phyloP scores from a whole-genome alignment of 2,329 filamentous ascomycete species.

The Aspergillus sp. region DNA sequence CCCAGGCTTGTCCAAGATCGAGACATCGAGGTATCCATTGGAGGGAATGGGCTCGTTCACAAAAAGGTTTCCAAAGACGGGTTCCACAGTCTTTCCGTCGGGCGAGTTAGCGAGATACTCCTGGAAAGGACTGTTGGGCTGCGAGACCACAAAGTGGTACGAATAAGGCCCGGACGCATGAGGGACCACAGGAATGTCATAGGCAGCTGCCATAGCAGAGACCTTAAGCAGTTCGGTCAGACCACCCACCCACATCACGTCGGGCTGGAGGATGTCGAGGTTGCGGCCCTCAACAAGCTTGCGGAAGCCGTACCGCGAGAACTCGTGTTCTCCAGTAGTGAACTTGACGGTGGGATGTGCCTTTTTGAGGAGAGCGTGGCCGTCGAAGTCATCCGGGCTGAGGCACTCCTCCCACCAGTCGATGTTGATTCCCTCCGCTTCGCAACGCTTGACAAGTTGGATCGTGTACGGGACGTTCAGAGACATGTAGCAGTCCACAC shows the following conservation, averaged over 20 bases:
- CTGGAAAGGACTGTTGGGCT: conserved; percentile 91
- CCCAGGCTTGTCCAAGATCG: conserved; percentile 80
- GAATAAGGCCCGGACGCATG: conserved; percentile 92
- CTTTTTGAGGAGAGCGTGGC: conserved; percentile 83
- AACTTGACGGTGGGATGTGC: conserved; percentile 90
- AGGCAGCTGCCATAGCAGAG: conserved; percentile 82
- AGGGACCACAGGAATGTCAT: conserved; percentile 93
- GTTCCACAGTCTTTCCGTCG: conserved; percentile 83
- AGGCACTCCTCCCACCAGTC: conserved; percentile 98
- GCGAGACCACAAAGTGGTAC: conserved; percentile 93
- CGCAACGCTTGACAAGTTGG: conserved; percentile 78
- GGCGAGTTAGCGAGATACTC: conserved; percentile 93
- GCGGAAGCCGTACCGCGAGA: conserved; percentile 89
- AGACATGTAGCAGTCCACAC: conserved; percentile 98
- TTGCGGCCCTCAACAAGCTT: conserved; percentile 90
- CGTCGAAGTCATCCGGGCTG: conserved; percentile 86
- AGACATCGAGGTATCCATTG: conserved; percentile 76
- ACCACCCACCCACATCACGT: conserved; percentile 96
- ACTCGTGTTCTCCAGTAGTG: conserved; percentile 94
- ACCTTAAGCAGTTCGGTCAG: conserved; percentile 90
- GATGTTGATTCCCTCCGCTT: conserved; percentile 77
- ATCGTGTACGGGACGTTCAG: conserved; percentile 91
- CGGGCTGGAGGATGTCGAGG: conserved; percentile 89
- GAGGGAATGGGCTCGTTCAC: conserved; percentile 84
- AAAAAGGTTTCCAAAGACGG: conserved; percentile 90